These are phyloP conservation scores for Hyparrhenia diplandra DNA, from an alignment of 176 grass and related monocot genomes.

Conservation along the genomic window DNA sequence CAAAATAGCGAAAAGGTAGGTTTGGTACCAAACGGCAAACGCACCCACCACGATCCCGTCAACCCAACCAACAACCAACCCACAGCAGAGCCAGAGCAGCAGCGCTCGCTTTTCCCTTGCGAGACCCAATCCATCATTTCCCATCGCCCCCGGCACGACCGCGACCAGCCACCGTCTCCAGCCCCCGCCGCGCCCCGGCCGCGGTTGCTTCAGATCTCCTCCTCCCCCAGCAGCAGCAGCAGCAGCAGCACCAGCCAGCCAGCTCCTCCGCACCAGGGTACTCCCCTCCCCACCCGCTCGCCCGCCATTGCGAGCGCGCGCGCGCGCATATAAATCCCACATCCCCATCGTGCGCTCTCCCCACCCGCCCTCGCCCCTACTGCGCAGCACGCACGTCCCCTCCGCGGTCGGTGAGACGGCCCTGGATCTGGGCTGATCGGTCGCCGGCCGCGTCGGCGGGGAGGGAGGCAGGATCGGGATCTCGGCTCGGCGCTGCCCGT, in stretches of 20 bases:
- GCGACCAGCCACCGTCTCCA: slow-evolving; percentile 38
- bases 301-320: background rate
- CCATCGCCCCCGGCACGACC: background rate
- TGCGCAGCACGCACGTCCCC: background rate
- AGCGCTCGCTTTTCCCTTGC: background rate
- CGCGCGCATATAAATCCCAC: slow-evolving; percentile 9
- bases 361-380: background rate
- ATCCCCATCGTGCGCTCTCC: slow-evolving; percentile 22
- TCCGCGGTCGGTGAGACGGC: background rate
- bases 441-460: background rate
- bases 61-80: background rate
- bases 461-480: background rate
- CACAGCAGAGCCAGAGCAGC: background rate
- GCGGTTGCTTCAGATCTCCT: slow-evolving; percentile 55
- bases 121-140: too few relatives aligned
- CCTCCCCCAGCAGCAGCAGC: background rate
- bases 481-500: background rate
- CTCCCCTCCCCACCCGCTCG: background rate
- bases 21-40: background rate
- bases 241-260: background rate
- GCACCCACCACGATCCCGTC: slow-evolving; percentile 18
- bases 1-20: too few relatives aligned
- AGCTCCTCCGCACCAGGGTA: background rate
- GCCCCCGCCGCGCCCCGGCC: too few relatives aligned
- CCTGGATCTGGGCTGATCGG: slow-evolving; percentile 30